Percentiles rank a stretch among this genome's conserved stretches.
Evolutionary conservation across 1,139 yeast species (phyloP).

Genomic region (Magnusiomyces fungicola): DNA sequence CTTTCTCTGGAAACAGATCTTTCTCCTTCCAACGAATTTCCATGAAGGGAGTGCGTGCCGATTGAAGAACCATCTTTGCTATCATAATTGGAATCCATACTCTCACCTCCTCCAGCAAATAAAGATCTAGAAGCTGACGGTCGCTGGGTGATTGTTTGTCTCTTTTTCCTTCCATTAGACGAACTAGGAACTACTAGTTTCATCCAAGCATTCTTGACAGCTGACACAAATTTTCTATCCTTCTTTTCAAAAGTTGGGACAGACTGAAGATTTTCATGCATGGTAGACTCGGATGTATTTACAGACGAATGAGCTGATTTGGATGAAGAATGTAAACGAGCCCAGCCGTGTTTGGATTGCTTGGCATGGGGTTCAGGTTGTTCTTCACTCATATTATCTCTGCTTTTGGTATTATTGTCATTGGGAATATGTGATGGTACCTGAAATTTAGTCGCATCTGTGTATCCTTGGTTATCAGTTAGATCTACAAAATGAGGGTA

Average conservation of each 20-base stretch:
- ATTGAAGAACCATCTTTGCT: not conserved
- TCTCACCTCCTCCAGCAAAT: not conserved
- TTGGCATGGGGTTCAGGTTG: no score
- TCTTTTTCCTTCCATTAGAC: not conserved
- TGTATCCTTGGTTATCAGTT: no score
- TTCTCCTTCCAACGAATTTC: no score
- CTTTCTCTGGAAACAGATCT: not conserved
- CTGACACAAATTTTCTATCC: constrained; percentile 6
- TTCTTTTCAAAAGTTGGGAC: constrained; percentile 5
- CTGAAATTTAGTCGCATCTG: no score
- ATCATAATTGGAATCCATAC: not conserved
- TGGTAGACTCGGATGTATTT: no score
- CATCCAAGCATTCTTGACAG: constrained; percentile 11
- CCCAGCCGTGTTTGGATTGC: not conserved
- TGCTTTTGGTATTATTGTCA: no score
- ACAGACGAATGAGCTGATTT: not conserved
- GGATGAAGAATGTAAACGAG: constrained; percentile 1
- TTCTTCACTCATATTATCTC: no score
- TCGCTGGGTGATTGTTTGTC: not conserved
- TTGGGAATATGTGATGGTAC: no score
- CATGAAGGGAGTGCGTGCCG: not conserved
- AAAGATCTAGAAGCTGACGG: not conserved
- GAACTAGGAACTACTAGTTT: constrained; percentile 7
- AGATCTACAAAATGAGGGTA: not conserved
- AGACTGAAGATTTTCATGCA: not conserved